Evolutionary conservation across 192 early-diverging fungal species (phyloP), one percentile per base, ranked within the genome.

Genomic region (Entomortierella lignicola): DNA sequence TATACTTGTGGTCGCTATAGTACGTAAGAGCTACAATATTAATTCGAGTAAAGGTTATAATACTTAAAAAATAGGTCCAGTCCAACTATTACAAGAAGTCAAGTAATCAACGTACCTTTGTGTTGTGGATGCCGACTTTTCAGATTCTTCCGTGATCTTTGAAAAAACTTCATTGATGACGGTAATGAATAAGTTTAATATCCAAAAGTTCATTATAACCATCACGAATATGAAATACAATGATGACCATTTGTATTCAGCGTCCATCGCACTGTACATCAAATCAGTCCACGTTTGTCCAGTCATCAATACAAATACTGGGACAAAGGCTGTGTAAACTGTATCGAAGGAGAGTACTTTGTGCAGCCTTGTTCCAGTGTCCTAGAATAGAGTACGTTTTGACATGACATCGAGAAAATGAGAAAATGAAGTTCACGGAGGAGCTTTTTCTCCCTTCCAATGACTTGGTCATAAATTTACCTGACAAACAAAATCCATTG

Each of bases 81-180:
- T n/a, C n/a, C n/a, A n/a, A n/a, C n/a, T n/a, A n/a, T n/a, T n/a
- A n/a, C n/a, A n/a, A n/a, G n/a, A n/a, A n/a, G n/a, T n/a, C n/a
- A n/a, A n/a, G n/a, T n/a, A n/a, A n/a, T n/a, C 34, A 37, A 37
- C 34, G 10, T 37, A 37, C 34, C 10, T 10, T 37, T 37, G 4
- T 37, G 34, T 10, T 5, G 83, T 84, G 64, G 87, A 89, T 2
- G 88, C 88, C 1, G 87, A 88, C 15, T 88, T 66, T 29, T 84
- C 71, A 44, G 71, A 71, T 59, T 89, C 88, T 55, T 87, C 89
- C 39, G 88, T 71, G 21, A 90, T 85, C 71, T 89, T 87, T 31
- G 86, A 86, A 85, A 90, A 90, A 82, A 89, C 84, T 69, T 86
- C 85, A 30, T 83, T 88, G 66, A 89, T 89, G 34, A 90, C 89